phyloP scores from a whole-genome alignment of 495 filamentous ascomycete genomes.

The Lindgomyces ingoldianus region DNA sequence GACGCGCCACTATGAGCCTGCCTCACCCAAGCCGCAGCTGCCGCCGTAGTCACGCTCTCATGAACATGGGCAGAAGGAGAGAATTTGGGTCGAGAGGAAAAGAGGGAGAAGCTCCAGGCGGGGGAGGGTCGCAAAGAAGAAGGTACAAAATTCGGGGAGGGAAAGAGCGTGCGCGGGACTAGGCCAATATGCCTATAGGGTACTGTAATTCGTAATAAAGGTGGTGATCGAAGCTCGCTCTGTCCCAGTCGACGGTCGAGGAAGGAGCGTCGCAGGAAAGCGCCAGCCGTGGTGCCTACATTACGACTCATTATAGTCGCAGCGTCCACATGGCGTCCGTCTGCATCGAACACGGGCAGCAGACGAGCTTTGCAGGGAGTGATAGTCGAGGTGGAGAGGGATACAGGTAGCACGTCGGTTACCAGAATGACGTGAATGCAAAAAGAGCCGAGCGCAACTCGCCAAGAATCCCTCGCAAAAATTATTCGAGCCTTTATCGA shows the following conservation, averaged over 20 bases:
- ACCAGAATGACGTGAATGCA: not conserved
- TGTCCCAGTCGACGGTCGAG: constrained; percentile 17
- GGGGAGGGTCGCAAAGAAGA: not conserved
- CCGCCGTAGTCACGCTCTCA: constrained; percentile 19
- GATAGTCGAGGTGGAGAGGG: not conserved
- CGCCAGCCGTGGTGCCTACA: constrained; percentile 55
- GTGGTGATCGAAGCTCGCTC: not conserved
- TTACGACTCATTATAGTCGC: constrained; percentile 52
- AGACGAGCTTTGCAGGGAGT: not conserved
- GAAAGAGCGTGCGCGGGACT: not conserved
- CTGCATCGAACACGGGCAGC: not conserved
- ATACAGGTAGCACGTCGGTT: not conserved
- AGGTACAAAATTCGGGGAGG: not conserved
- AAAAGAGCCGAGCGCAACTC: not conserved
- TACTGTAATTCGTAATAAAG: not conserved
- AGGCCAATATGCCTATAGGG: not conserved
- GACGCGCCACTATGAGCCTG: not conserved
- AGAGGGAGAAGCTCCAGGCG: constrained; percentile 4
- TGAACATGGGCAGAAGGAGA: not conserved
- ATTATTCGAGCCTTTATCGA: not conserved
- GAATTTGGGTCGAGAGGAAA: not conserved
- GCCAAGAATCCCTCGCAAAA: not conserved
- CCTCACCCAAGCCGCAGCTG: constrained; percentile 23
- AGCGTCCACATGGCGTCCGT: constrained; percentile 35
- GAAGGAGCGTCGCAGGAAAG: constrained; percentile 50